Evolutionary conservation across 257 asterid species (phyloP).

Genomic region (Coffea eugenioides): DNA sequence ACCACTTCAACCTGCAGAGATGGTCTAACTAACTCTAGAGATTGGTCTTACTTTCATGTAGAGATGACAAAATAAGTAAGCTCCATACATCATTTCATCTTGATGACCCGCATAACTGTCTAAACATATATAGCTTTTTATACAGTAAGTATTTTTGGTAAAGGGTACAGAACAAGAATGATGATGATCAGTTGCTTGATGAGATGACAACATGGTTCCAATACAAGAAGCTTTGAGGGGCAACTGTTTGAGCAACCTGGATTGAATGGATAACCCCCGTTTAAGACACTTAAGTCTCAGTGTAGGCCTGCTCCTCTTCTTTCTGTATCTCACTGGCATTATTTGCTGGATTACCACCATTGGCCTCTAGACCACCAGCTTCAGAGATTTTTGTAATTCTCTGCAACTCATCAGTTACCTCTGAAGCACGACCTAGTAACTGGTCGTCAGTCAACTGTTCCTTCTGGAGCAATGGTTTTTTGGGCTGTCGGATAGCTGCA

Average conservation of each 20-base stretch:
- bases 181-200: not conserved
- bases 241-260: not conserved
- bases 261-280: not conserved
- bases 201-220: not conserved
- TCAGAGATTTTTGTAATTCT: slow-evolving; percentile 69
- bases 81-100: not conserved
- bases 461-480: slow-evolving; percentile 47
- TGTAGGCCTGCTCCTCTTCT: slow-evolving; percentile 43
- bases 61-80: not conserved
- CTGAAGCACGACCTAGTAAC: slow-evolving; percentile 46
- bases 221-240: no score
- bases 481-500: slow-evolving; percentile 91
- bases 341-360: slow-evolving; percentile 37
- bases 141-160: not conserved
- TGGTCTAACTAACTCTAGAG: no score
- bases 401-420: slow-evolving; percentile 60
- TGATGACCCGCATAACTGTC: not conserved
- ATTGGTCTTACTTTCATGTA: no score
- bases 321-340: slow-evolving; percentile 40
- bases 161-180: not conserved
- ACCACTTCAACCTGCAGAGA: no score
- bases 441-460: slow-evolving; percentile 65
- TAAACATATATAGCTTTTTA: not conserved
- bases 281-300: slow-evolving; percentile 17
- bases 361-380: slow-evolving; percentile 58